Base-by-base conservation (phyloP, 345 rosid genomes). In the Barbarea vulgaris region DNA sequence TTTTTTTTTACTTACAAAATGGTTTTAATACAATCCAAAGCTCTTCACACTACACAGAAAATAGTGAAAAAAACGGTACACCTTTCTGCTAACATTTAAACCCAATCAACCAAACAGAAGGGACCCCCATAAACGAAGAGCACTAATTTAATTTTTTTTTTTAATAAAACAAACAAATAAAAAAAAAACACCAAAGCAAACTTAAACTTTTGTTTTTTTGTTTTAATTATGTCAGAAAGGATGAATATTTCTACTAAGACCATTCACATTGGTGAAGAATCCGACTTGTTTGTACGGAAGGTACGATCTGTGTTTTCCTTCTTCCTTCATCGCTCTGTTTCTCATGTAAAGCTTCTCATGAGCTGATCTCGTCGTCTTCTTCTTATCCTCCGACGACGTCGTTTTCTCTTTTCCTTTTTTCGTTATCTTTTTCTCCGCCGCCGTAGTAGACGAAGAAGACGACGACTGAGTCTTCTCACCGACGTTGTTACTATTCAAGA, bases 251-350 rank as follows among this genome's bases (percentile, higher is more conserved):
- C 71, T 81, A 83, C 85, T 88, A 48, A 91, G 59, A 9, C 90
- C 91, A 71, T 76, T 85, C 0, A 84, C 84, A 67, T 79, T 86
- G 12, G 97, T 79, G 82, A 91, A 89, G 71, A 91, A 84, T 0
- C 97, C 97, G 24, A 89, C 84, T 27, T 85, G 68, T 69, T 82
- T 71, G 77, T 91, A 91, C 71, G 97, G 94, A 72, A 89, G 77
- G 39, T 87, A 86, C 44, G 95, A 78, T 73, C 76, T 80, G 34
- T 86, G 89, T 66, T 84, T 91, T n/a, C 72, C 82, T 59, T 79
- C 82, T 46, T 84, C 86, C 79, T 64, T 85, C n/a, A 34, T 21
- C 33, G 77, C 86, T 77, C 87, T 85, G 36, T 81, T 84, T 63
- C 79, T 82, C 77, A 80, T 79, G 76, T 88, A 88, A 7, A 81